Conservation (phyloP, 805 yeast species). For the Lipomyces chichibuensis region DNA sequence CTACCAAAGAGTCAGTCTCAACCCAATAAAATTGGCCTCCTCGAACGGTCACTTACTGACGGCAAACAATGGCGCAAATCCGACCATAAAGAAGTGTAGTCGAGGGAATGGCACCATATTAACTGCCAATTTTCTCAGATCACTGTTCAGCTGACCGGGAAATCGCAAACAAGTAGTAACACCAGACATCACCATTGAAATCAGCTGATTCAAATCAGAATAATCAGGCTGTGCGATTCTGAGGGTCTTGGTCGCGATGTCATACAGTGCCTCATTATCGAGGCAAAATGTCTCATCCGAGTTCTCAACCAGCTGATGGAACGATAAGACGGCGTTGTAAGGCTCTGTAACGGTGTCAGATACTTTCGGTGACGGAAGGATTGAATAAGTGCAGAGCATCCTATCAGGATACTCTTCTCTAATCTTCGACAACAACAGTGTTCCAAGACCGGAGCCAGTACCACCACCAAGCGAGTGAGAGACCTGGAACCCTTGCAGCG, state of each 20-base stretch:
- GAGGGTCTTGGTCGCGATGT: conserved; percentile 84
- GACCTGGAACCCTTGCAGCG: conserved; percentile 93
- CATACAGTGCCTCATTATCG: conserved; percentile 90
- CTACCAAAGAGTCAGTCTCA: conserved; percentile 42
- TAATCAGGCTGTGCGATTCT: conserved; percentile 79
- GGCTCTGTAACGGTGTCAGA: conserved; percentile 96
- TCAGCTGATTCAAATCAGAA: conserved; percentile 76
- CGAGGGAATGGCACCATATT: conserved; percentile 95
- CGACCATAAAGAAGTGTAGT: conserved; percentile 93
- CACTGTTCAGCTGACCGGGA: conserved; percentile 94
- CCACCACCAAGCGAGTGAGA: conserved; percentile 86
- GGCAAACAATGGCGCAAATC: conserved; percentile 89
- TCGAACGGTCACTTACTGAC: conserved; percentile 32
- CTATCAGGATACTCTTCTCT: conserved; percentile 93
- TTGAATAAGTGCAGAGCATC: conserved; percentile 95
- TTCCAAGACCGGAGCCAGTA: conserved; percentile 97
- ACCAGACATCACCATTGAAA: conserved; percentile 92
- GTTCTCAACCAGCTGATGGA: conserved; percentile 87
- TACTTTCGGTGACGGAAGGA: conserved; percentile 87
- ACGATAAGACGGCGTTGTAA: conserved; percentile 86
- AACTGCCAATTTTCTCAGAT: conserved; percentile 89
- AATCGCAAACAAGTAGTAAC: conserved; percentile 90
- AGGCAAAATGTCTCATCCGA: conserved; percentile 94
- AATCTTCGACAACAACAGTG: conserved; percentile 78
- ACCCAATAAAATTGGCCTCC: background rate